These are phyloP conservation scores for Hericium erinaceus DNA, from an alignment of 768 basidiomycete species.

Conservation along the genomic window DNA sequence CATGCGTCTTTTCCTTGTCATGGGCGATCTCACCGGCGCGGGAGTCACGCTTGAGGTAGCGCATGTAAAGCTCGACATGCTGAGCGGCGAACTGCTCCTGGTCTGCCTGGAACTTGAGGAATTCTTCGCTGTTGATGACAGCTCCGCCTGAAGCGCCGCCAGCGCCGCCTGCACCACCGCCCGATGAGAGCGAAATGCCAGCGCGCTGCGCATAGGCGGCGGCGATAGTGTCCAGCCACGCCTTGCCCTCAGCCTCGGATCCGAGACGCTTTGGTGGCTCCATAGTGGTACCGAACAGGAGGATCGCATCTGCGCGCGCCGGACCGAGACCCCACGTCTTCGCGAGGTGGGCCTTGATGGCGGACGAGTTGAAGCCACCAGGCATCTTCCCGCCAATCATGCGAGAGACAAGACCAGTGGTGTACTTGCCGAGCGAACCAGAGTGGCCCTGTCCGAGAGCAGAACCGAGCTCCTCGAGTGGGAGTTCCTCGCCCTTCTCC, in stretches of 20 bases:
- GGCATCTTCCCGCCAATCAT: constrained; percentile 96
- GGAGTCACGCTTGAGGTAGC: constrained; percentile 89
- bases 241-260: constrained; percentile 86
- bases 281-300: constrained; percentile 84
- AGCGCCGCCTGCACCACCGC: constrained; percentile 51
- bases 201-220: constrained; percentile 79
- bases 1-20: constrained; percentile 77
- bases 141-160: constrained; percentile 63
- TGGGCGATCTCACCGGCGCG: constrained; percentile 86
- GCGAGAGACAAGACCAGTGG: constrained; percentile 81
- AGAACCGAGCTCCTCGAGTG: constrained; percentile 91
- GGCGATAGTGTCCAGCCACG: constrained; percentile 86
- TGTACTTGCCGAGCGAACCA: constrained; percentile 91
- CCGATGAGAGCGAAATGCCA: constrained; percentile 75
- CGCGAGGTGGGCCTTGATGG: constrained; percentile 80
- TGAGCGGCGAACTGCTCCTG: constrained; percentile 88
- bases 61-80: constrained; percentile 94
- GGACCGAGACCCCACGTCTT: constrained; percentile 97
- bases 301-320: constrained; percentile 79
- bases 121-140: constrained; percentile 95
- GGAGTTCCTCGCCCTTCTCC: constrained; percentile 96
- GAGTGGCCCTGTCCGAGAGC: constrained; percentile 72
- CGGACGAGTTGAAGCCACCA: constrained; percentile 92
- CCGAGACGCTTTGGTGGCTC: constrained; percentile 92
- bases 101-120: constrained; percentile 90